Base-by-base conservation (phyloP, 306 rosid species). In the Mucuna pruriens region DNA sequence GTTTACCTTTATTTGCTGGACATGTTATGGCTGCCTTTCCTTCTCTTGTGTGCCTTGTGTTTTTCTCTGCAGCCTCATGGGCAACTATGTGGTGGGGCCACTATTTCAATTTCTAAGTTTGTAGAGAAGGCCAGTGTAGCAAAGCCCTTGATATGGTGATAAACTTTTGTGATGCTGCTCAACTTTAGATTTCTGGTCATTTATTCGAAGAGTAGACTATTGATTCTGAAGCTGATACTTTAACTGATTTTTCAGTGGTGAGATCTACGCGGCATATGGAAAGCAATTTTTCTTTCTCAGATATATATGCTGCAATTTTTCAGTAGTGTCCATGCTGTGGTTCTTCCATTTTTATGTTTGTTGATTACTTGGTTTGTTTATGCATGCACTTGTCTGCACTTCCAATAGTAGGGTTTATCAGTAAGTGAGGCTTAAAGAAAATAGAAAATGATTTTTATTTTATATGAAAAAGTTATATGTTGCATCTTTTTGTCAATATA, bases 241-340 rank as follows among this genome's bases (percentile, higher is more conserved):
- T 52, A 81, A 29, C 71, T n/a, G 33, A 33, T 57, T 76, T 66
- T 75, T 67, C 65, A 31, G 60, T 58, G 34, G 65, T 70, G 26
- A 69, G 39, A 48, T 76, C 62, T 22, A 45, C 15, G 33, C 39
- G 0, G 0, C 42, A 31, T 62, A 73, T 65, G 44, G n/a, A 48
- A 73, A 64, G 11, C 48, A 63, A 36, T 64, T 34, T 63, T 17
- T 78, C 42, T 51, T 38, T 38, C 16, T 34, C 19, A 34, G 5
- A 34, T 22, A 40, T 45, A 23, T 71, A 63, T 46, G 68, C 58
- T 58, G 78, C 63, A 62, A 48, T n/a, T n/a, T n/a, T n/a, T n/a
- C n/a, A n/a, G n/a, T 52, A 38, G 58, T 48, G 61, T 46, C 44
- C 22, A 31, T 58, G 54, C 25, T 31, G 23, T 71, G 0, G 11